These are phyloP conservation scores for Dujonia santamariae DNA, from an alignment of 1,139 yeast genomes.

Conservation along the genomic window DNA sequence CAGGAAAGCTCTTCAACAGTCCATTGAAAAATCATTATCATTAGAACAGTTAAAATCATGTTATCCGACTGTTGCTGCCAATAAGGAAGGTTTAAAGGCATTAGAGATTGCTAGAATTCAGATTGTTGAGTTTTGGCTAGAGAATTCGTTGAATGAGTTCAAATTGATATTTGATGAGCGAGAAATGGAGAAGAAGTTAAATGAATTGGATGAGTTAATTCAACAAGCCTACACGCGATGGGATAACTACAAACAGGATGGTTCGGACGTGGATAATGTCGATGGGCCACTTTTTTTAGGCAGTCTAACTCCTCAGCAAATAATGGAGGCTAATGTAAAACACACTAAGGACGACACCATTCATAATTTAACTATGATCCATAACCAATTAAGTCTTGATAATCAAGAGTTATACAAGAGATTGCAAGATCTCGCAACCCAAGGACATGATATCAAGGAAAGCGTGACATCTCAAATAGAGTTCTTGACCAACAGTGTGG, in stretches of 20 bases:
- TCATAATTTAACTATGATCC: conserved; percentile 31
- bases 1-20: conserved; percentile 65
- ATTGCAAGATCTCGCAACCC: conserved; percentile 19
- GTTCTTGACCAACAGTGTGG: conserved; percentile 27
- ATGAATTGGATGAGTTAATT: conserved; percentile 66
- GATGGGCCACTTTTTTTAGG: conserved; percentile 29
- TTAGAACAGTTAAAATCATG: conserved; percentile 61
- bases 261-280: conserved; percentile 10
- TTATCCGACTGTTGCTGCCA: conserved; percentile 57
- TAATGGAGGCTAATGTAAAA: conserved; percentile 31
- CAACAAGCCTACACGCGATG: conserved; percentile 44
- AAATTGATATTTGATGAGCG: conserved; percentile 64
- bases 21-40: conserved; percentile 55
- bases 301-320: conserved; percentile 28
- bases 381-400: conserved; percentile 35
- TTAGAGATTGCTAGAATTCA: conserved; percentile 60
- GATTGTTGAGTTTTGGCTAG: conserved; percentile 59
- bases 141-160: conserved; percentile 59
- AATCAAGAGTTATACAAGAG: conserved; percentile 29
- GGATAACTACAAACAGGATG: conserved; percentile 5
- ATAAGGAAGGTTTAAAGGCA: conserved; percentile 48
- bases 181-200: conserved; percentile 51
- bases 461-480: conserved; percentile 23
- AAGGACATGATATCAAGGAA: conserved; percentile 20
- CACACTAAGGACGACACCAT: conserved; percentile 23